Evolutionary conservation across 1,284 basidiomycete species (phyloP).

Genomic region (Meira nashicola): DNA sequence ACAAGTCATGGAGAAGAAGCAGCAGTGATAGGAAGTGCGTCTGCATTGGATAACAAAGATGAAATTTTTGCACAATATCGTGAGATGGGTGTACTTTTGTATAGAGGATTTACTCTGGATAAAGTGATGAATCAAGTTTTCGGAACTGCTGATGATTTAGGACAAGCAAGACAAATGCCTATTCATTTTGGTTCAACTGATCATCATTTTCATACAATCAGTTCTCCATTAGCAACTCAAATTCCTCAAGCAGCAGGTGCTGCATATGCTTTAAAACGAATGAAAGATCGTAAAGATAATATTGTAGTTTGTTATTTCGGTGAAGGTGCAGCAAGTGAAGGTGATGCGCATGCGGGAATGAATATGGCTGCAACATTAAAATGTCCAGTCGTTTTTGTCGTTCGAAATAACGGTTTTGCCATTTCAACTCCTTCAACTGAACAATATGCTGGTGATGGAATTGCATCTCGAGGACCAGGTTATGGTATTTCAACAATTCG

Average conservation of each 20-base stretch:
- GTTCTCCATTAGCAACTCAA: constrained; percentile 87
- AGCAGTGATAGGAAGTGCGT: constrained; percentile 81
- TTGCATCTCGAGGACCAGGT: constrained; percentile 75
- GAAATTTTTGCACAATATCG: constrained; percentile 59
- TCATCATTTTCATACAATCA: constrained; percentile 88
- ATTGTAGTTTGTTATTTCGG: constrained; percentile 89
- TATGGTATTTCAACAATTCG: constrained; percentile 66
- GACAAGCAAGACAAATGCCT: constrained; percentile 49
- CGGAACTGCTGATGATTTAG: constrained; percentile 36
- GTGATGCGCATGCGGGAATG: constrained; percentile 60
- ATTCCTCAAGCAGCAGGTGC: constrained; percentile 94
- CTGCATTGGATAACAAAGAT: constrained; percentile 74
- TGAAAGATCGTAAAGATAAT: constrained; percentile 60
- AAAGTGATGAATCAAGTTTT: constrained; percentile 39
- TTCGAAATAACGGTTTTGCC: constrained; percentile 79
- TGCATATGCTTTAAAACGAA: constrained; percentile 78
- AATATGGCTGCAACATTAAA: constrained; percentile 52
- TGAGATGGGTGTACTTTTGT: constrained; percentile 82
- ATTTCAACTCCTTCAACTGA: constrained; percentile 87
- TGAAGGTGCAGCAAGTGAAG: constrained; percentile 61
- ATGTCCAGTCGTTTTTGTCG: constrained; percentile 39
- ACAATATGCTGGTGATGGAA: constrained; percentile 61
- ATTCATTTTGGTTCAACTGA: constrained; percentile 74
- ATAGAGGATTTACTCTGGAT: constrained; percentile 66
- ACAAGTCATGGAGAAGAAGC: constrained; percentile 76